Base-by-base conservation (phyloP, 345 rosid species). In the Capsella bursapastoris region DNA sequence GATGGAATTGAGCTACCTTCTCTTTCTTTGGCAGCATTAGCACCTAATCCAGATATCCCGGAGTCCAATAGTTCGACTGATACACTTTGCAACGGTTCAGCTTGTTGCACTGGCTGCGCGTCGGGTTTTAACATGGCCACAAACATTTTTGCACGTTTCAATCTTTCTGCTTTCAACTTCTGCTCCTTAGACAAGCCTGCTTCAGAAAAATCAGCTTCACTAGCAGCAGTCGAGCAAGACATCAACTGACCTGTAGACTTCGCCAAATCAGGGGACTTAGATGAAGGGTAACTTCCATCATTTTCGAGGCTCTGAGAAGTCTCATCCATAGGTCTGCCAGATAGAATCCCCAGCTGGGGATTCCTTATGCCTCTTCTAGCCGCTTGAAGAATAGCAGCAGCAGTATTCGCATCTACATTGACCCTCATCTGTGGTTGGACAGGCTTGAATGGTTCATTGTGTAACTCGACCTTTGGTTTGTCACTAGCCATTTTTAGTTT, bases 141-240 rank as follows among this genome's bases (percentile, higher is more conserved):
- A 78, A 95, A 92, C 90, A 90, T 82, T 81, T 92, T 95, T 52
- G 99, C 99, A 29, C 99, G 93, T 78, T 83, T 95, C 77, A 95
- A 84, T 79, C 99, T 88, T 78, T 92, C 97, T 35, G 98, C 96
- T 84, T 89, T 90, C 71, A 95, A 68, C 83, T 90, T 87, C 86
- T 90, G 87, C 83, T 92, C 97, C 73, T 72, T 85, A 38, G 84
- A 76, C 79, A 94, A 71, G 74, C 75, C 72, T 28, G 85, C 84
- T 82, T 90, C 97, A 16, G 90, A 83, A 51, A 92, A 85, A 83
- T 86, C 94, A 15, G 90, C 87, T 80, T 88, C 91, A 68, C 79
- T 70, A 13, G 89, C 88, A 71, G 84, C 91, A 68, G 77, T 77
- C n/a, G 83, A 81, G 41, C 72, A 80, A 68, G 88, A 77, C 28